Evolutionary conservation across 2,329 filamentous ascomycete genomes (phyloP).

Genomic region (Didymella exigua): DNA sequence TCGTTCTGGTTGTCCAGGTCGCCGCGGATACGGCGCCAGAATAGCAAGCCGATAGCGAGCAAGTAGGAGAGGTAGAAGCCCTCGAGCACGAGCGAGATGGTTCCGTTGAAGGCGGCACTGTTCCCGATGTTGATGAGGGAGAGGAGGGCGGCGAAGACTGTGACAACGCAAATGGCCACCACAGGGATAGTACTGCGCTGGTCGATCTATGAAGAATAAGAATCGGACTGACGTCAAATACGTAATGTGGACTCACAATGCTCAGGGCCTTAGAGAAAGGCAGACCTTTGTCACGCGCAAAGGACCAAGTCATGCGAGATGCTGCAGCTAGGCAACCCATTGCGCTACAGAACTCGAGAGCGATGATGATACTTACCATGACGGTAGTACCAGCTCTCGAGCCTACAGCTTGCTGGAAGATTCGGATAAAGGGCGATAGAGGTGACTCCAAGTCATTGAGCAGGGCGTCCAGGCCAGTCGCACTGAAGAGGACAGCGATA

Average conservation of each 20-base stretch:
- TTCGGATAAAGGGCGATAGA: conserved; percentile 57
- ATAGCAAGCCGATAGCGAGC: conserved; percentile 39
- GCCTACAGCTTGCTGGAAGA: conserved; percentile 49
- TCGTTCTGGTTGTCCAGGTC: conserved; percentile 34
- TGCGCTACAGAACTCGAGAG: conserved; percentile 50
- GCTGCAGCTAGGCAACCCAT: conserved; percentile 51
- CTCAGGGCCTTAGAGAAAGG: conserved; percentile 45
- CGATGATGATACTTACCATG: conserved; percentile 54
- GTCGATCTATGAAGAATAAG: conserved; percentile 37
- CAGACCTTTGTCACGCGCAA: conserved; percentile 52
- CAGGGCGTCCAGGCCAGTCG: conserved; percentile 36
- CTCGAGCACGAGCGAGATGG: conserved; percentile 44
- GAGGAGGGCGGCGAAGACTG: conserved; percentile 52
- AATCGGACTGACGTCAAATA: neutral
- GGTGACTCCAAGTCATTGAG: conserved; percentile 23
- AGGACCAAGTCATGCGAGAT: conserved; percentile 52
- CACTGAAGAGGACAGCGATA: conserved; percentile 51
- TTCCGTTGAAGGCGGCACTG: conserved; percentile 45
- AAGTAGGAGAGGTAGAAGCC: conserved; percentile 48
- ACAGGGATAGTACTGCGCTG: conserved; percentile 50
- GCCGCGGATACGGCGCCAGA: conserved; percentile 45
- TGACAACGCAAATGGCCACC: conserved; percentile 55
- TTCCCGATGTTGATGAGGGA: conserved; percentile 60
- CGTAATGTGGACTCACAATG: conserved; percentile 27
- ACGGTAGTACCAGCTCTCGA: conserved; percentile 52